Base-by-base conservation (phyloP, 2,329 filamentous ascomycete genomes). In the Cercospora janseana region DNA sequence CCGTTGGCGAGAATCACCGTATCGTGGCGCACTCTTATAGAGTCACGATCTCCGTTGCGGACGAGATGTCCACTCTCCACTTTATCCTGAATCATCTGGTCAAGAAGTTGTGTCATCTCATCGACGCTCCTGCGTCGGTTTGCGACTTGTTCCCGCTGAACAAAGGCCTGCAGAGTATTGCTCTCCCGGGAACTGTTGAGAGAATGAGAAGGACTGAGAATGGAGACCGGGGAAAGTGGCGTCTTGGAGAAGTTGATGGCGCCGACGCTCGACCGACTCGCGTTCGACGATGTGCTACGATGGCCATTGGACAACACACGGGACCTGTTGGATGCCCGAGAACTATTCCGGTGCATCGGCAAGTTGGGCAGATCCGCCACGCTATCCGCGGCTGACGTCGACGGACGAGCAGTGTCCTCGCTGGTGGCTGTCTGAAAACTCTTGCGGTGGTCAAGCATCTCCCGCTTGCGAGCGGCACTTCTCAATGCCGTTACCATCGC, bases 1-100 rank as follows among this genome's bases (percentile, higher is more conserved):
- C 34, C 45, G 21, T 47, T 52, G 15, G 52, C 54, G 29, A 50
- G 48, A 26, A 52, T 16, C 27, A 57, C 27, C 15, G 54, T 59
- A 32, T 50, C 56, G 41, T 51, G 55, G 12, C 55, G 54, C 9
- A 63, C 56, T 40, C 82, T 79, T 43, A 88, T 79, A 63, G 83
- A 88, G 31, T 85, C 86, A 53, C 84, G 76, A 44, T 73, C 72
- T 23, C 46, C 46, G 45, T 83, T 79, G 62, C 86, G 82, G 23
- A 88, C 76, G 16, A 88, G 72, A 47, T 88, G 82, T 16, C 87
- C 88, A 45, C 77, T 82, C 61, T 93, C 87, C 46, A 94, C 86
- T 51, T 87, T 83, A 64, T 92, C 87, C 65, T 91, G 87, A 52
- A 96, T 93, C 92, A 97, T 96, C 71, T 95, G 89, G 63, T 97